A percentile compares a stretch with the other conserved stretches of the same genome.
Conservation (phyloP, 2,329 filamentous ascomycete genomes). For the Hypocrella siamensis region DNA sequence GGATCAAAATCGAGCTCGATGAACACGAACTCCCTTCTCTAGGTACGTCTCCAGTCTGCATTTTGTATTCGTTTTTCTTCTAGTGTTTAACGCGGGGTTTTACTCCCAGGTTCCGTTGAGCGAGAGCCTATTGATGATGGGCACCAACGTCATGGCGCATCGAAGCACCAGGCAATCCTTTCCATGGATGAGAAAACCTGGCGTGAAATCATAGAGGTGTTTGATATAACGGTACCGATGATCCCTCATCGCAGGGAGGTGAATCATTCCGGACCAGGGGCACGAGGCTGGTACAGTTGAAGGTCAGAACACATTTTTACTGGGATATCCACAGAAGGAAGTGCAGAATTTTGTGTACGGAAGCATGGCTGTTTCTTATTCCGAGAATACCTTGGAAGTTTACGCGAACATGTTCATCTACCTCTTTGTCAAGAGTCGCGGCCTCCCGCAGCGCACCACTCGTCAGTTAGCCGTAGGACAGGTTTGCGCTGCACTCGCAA, state of each 20-base stretch:
- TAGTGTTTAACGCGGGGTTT: not conserved
- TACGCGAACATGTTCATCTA: too few relatives aligned
- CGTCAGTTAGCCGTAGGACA: too few relatives aligned
- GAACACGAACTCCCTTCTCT: conserved; percentile 61
- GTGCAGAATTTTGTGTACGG: too few relatives aligned
- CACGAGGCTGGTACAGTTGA: conserved; percentile 46
- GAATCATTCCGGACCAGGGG: conserved; percentile 31
- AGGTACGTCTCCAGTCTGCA: conserved; percentile 41
- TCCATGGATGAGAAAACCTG: conserved; percentile 76
- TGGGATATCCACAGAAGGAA: too few relatives aligned
- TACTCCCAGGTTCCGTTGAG: conserved; percentile 16
- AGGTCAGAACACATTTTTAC: not conserved
- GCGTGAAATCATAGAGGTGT: conserved; percentile 60
- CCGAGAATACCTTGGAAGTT: too few relatives aligned
- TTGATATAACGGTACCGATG: conserved; percentile 62
- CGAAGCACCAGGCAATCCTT: conserved; percentile 75
- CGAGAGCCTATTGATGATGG: conserved; percentile 30
- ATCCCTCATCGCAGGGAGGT: conserved; percentile 67
- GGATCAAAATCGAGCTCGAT: conserved; percentile 59
- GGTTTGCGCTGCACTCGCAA: too few relatives aligned
- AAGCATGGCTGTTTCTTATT: too few relatives aligned
- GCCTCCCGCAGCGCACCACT: too few relatives aligned
- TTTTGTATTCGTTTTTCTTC: too few relatives aligned
- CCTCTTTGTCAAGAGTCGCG: too few relatives aligned
- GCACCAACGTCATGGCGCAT: conserved; percentile 31